Conservation (phyloP, 2,329 filamentous ascomycete species). For the Penicillium psychrosexuale region DNA sequence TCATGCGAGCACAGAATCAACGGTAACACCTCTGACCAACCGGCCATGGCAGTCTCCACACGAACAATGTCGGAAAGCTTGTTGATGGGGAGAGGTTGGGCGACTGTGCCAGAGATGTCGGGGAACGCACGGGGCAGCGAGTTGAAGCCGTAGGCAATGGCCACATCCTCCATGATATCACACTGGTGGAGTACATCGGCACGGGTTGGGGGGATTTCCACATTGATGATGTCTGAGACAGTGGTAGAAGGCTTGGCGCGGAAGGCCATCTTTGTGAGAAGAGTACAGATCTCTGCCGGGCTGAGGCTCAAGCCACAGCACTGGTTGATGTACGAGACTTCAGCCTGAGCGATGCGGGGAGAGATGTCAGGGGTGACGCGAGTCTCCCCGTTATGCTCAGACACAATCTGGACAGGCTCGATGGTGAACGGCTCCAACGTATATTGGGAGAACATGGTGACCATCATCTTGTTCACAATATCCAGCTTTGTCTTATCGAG, state of each 20-base stretch:
- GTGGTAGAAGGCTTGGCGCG: constrained; percentile 70
- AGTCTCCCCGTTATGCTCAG: constrained; percentile 81
- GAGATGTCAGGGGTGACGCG: constrained; percentile 76
- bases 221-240: constrained; percentile 69
- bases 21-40: constrained; percentile 95
- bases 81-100: constrained; percentile 84
- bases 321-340: constrained; percentile 89
- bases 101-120: constrained; percentile 80
- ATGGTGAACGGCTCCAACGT: constrained; percentile 85
- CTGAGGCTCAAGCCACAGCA: constrained; percentile 80
- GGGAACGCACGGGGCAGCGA: constrained; percentile 83
- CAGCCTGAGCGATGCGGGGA: constrained; percentile 73
- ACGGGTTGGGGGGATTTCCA: constrained; percentile 81
- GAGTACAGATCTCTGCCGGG: constrained; percentile 69
- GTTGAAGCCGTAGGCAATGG: constrained; percentile 97
- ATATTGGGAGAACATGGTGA: constrained; percentile 95
- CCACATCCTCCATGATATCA: constrained; percentile 98
- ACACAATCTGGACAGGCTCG: constrained; percentile 89
- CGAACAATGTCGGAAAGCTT: constrained; percentile 92
- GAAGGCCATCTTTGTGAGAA: constrained; percentile 87
- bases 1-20: constrained; percentile 96
- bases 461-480: constrained; percentile 91
- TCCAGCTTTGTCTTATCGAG: constrained; percentile 95
- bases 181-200: constrained; percentile 95
- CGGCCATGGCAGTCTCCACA: constrained; percentile 83